These are phyloP conservation scores for Bipolaris zeicola DNA, from an alignment of 2,329 filamentous ascomycete genomes.

Conservation along the genomic window DNA sequence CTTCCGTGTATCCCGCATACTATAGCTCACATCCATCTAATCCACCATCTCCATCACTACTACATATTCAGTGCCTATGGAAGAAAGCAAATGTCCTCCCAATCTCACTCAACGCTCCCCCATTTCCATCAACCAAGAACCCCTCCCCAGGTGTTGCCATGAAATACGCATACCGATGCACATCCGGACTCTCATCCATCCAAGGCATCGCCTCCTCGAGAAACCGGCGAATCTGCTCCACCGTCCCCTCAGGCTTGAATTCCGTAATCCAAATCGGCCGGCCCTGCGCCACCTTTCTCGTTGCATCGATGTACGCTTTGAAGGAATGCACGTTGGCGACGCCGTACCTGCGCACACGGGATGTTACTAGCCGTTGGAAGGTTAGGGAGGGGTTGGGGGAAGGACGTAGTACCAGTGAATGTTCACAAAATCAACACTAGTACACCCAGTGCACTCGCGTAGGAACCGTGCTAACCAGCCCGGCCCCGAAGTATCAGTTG, in stretches of 20 bases:
- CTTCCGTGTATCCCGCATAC: neutral
- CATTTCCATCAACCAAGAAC: slow-evolving; percentile 19
- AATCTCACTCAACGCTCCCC: slow-evolving; percentile 21
- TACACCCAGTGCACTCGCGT: slow-evolving; percentile 33
- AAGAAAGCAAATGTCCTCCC: slow-evolving; percentile 8
- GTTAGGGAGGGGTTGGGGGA: too few species aligned
- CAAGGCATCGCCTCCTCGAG: slow-evolving; percentile 39
- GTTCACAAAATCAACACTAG: slow-evolving; percentile 42
- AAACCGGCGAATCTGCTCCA: slow-evolving; percentile 28
- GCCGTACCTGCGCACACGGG: slow-evolving; percentile 24
- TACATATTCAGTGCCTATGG: neutral
- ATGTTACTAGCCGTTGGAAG: neutral
- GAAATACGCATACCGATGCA: slow-evolving; percentile 42
- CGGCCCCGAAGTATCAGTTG: slow-evolving; percentile 22
- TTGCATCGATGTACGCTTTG: slow-evolving; percentile 42
- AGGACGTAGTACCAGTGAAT: slow-evolving; percentile 39
- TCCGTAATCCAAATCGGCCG: slow-evolving; percentile 47
- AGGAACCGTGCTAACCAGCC: slow-evolving; percentile 38
- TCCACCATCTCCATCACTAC: neutral
- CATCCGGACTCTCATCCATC: slow-evolving; percentile 34
- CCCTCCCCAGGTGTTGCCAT: slow-evolving; percentile 24
- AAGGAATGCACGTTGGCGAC: slow-evolving; percentile 33
- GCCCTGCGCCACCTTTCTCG: slow-evolving; percentile 58
- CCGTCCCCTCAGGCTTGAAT: slow-evolving; percentile 30
- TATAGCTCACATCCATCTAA: neutral